phyloP scores from a whole-genome alignment of 768 basidiomycete genomes.

The Amanita exitialis region DNA sequence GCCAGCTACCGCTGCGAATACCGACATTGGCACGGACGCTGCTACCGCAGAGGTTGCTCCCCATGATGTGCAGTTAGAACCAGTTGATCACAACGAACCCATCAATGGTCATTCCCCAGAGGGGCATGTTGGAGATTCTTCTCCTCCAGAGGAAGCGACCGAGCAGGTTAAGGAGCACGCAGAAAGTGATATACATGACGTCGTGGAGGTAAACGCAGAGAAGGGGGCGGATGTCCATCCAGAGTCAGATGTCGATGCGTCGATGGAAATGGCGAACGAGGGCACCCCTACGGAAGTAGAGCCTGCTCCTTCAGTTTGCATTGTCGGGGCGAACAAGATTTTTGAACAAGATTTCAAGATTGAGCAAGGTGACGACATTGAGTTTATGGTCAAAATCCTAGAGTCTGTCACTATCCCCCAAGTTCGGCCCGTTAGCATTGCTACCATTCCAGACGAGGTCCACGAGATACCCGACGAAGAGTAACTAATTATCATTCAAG shows the following conservation, averaged over 20 bases:
- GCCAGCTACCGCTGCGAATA: constrained; percentile 11
- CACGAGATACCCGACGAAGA: constrained; percentile 47
- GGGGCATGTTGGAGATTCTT: constrained; percentile 3
- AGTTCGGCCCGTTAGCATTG: constrained; percentile 30
- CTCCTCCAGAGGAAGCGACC: not conserved
- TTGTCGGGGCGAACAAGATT: not conserved
- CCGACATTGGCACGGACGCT: constrained; percentile 3
- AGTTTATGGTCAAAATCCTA: constrained; percentile 58
- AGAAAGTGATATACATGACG: constrained; percentile 1
- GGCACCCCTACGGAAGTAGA: not conserved
- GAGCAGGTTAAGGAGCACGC: not conserved
- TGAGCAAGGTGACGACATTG: constrained; percentile 33
- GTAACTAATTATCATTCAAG: constrained; percentile 13
- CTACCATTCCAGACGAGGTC: constrained; percentile 44
- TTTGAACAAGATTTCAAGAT: not conserved
- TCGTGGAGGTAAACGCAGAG: not conserved
- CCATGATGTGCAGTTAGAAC: not conserved
- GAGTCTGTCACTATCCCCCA: constrained; percentile 33
- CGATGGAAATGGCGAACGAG: not conserved
- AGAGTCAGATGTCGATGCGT: not conserved
- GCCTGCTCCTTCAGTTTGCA: not conserved
- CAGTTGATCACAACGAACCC: not conserved
- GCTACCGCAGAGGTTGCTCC: not conserved
- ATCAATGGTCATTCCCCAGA: not conserved
- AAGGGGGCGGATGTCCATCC: not conserved